These are phyloP conservation scores for Penicillium samsonianum DNA, from an alignment of 495 filamentous ascomycete species.

Conservation along the genomic window DNA sequence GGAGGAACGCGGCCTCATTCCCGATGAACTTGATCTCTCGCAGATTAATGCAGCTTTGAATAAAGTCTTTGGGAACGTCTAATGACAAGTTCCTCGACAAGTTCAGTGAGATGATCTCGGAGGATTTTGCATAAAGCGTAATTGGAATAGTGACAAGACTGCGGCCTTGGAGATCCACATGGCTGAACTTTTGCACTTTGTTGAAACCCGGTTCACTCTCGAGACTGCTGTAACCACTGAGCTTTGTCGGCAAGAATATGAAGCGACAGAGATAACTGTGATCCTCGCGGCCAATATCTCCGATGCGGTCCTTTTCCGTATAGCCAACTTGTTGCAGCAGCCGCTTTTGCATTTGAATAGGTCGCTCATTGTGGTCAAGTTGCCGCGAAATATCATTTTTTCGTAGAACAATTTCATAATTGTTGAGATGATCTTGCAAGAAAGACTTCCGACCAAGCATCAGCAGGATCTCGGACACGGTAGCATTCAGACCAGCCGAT, in stretches of 20 bases:
- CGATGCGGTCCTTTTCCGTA: slow-evolving; percentile 79
- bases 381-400: slow-evolving; percentile 90
- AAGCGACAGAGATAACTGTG: slow-evolving; percentile 96
- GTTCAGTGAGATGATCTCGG: slow-evolving; percentile 93
- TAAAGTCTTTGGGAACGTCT: slow-evolving; percentile 94
- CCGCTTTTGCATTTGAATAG: slow-evolving; percentile 88
- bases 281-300: slow-evolving; percentile 96
- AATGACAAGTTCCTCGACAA: slow-evolving; percentile 88
- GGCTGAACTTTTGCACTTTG: slow-evolving; percentile 83
- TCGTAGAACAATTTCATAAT: slow-evolving; percentile 92
- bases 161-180: slow-evolving; percentile 88
- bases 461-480: slow-evolving; percentile 78
- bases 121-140: slow-evolving; percentile 83
- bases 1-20: slow-evolving; percentile 88
- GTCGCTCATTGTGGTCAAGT: slow-evolving; percentile 73
- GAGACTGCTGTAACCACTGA: slow-evolving; percentile 70
- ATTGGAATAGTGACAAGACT: slow-evolving; percentile 96
- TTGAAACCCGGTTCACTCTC: slow-evolving; percentile 77
- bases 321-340: slow-evolving; percentile 93
- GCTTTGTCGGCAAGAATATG: slow-evolving; percentile 84
- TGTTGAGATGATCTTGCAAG: slow-evolving; percentile 82
- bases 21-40: slow-evolving; percentile 93
- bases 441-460: slow-evolving; percentile 90
- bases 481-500: slow-evolving; percentile 75
- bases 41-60: slow-evolving; percentile 85